Evolutionary conservation across 2,329 filamentous ascomycete genomes (phyloP).

Genomic region (Colletotrichum incanum): DNA sequence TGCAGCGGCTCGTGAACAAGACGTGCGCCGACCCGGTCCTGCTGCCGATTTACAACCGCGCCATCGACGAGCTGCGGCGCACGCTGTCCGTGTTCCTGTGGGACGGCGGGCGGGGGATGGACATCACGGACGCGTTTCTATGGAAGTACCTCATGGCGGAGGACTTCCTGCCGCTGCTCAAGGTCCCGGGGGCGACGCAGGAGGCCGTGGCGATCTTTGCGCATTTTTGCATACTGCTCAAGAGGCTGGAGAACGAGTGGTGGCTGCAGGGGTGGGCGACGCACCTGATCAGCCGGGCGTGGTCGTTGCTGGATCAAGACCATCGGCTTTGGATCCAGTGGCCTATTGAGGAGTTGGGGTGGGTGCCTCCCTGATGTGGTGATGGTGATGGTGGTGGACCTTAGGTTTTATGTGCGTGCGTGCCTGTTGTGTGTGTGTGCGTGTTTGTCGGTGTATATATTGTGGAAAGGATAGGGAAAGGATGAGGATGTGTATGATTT

Average conservation of each 20-base stretch:
- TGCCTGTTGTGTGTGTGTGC: no score
- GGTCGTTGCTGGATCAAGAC: conserved; percentile 54
- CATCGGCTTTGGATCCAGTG: conserved; percentile 54
- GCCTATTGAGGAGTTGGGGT: conserved; percentile 47
- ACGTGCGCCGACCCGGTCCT: conserved; percentile 43
- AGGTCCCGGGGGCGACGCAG: conserved; percentile 46
- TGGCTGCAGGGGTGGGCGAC: conserved; percentile 56
- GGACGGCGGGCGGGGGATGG: conserved; percentile 46
- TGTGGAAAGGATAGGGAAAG: no score
- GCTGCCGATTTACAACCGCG: conserved; percentile 44
- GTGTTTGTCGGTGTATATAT: not conserved
- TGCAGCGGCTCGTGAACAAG: conserved; percentile 44
- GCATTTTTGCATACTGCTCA: conserved; percentile 53
- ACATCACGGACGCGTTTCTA: conserved; percentile 57
- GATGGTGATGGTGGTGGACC: not conserved
- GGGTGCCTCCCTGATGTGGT: conserved; percentile 43
- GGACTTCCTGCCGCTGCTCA: conserved; percentile 55
- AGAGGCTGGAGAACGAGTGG: conserved; percentile 53
- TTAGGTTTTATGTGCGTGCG: not conserved
- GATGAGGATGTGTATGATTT: not conserved
- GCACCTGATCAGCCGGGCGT: conserved; percentile 53
- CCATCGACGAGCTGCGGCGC: conserved; percentile 45
- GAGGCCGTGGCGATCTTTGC: conserved; percentile 54
- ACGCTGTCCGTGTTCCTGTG: conserved; percentile 42
- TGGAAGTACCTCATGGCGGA: conserved; percentile 57